Evolutionary conservation across 1,139 yeast genomes (phyloP).

Genomic region (Nakaseomyces nivariensis): DNA sequence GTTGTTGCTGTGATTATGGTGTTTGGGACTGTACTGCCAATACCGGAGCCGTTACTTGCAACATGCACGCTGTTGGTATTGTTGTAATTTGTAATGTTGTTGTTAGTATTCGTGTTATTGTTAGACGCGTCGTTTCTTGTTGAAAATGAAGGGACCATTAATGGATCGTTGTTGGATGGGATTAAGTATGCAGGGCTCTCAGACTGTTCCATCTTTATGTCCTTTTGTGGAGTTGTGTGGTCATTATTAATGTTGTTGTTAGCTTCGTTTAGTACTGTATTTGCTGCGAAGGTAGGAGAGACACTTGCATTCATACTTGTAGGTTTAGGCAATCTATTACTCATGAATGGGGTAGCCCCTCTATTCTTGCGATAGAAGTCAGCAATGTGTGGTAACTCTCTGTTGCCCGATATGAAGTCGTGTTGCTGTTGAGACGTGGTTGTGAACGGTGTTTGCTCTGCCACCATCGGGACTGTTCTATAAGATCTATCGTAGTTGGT

Average conservation of each 20-base stretch:
- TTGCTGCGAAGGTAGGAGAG: background rate
- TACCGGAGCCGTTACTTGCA: background rate
- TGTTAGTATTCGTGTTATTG: background rate
- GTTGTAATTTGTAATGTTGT: slow-evolving; percentile 1
- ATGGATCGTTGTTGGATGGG: background rate
- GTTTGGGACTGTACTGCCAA: background rate
- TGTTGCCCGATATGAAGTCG: background rate
- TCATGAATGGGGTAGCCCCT: background rate
- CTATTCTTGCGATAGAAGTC: slow-evolving; percentile 1
- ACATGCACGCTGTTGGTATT: background rate
- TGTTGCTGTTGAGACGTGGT: background rate
- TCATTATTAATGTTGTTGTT: background rate
- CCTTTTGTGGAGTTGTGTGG: background rate
- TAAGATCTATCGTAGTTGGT: background rate
- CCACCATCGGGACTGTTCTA: background rate
- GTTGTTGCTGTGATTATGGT: slow-evolving; percentile 1
- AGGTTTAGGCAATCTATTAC: background rate
- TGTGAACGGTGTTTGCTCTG: background rate
- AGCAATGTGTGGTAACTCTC: background rate
- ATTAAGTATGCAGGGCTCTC: slow-evolving; percentile 1
- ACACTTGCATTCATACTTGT: background rate
- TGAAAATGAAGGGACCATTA: background rate
- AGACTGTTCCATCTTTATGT: too few species aligned
- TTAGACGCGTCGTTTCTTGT: background rate
- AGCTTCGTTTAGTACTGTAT: background rate